These are phyloP conservation scores for Decorospora gaudefroyi DNA, from an alignment of 2,329 filamentous ascomycete genomes.

Conservation along the genomic window DNA sequence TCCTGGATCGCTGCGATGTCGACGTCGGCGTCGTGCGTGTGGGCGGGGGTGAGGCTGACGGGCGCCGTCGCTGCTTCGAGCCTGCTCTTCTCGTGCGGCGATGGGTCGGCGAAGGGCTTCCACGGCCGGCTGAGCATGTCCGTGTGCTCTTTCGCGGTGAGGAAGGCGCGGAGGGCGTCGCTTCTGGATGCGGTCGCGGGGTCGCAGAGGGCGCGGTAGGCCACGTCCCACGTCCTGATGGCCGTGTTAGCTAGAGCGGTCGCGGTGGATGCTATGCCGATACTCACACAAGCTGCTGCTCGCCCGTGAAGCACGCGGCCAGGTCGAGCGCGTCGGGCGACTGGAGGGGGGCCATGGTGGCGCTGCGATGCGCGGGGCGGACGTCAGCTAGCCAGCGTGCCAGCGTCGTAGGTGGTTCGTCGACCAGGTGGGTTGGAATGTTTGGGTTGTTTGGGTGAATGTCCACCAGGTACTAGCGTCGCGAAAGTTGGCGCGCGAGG, in stretches of 20 bases:
- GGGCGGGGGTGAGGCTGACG: conserved; percentile 75
- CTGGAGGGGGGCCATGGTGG: conserved; percentile 44
- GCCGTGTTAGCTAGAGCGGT: no score
- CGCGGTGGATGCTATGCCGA: no score
- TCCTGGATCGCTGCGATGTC: conserved; percentile 80
- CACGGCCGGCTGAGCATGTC: conserved; percentile 70
- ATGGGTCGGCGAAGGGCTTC: conserved; percentile 67
- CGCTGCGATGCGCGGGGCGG: conserved; percentile 42
- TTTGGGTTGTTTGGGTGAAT: conserved; percentile 31
- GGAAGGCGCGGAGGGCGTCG: conserved; percentile 63
- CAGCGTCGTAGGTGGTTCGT: conserved; percentile 34
- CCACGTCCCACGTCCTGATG: conserved; percentile 64
- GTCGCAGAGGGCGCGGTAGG: conserved; percentile 59
- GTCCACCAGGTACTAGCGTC: conserved; percentile 23
- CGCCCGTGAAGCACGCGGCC: conserved; percentile 80
- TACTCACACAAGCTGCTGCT: conserved; percentile 79
- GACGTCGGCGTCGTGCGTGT: conserved; percentile 66
- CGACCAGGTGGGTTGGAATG: conserved; percentile 21
- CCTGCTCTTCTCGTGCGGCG: conserved; percentile 66
- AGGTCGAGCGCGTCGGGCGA: conserved; percentile 69
- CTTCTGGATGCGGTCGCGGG: conserved; percentile 51
- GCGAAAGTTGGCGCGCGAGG: no score
- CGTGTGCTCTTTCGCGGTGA: conserved; percentile 70
- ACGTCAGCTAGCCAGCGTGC: conserved; percentile 39
- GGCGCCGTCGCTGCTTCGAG: conserved; percentile 87